Conservation (phyloP, 441 rosid genomes). For the Populus hybrid region DNA sequence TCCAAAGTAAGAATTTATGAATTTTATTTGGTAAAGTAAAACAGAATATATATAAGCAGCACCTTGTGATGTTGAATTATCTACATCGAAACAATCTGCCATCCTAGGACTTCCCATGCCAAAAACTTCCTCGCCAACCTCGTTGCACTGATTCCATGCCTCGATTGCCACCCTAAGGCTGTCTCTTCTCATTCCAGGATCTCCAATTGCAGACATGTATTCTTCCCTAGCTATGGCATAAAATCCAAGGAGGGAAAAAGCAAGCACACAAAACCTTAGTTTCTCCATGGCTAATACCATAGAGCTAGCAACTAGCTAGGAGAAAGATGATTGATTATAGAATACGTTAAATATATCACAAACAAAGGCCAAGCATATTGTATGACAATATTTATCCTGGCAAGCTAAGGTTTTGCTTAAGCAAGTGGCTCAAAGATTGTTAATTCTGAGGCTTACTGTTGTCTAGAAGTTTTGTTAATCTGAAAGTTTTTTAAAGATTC, state of each 20-base stretch:
- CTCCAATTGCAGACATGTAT: conserved; percentile 40
- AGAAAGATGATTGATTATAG: neutral
- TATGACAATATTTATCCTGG: too few relatives aligned
- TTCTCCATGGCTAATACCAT: neutral
- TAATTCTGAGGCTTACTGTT: neutral
- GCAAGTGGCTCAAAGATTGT: neutral
- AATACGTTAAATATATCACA: neutral
- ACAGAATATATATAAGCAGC: too few relatives aligned
- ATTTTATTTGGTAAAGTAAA: too few relatives aligned
- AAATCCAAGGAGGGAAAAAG: neutral
- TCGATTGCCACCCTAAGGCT: conserved; percentile 43
- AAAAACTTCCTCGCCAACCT: conserved; percentile 43
- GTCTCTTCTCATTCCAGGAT: conserved; percentile 51
- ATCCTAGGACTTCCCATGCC: conserved; percentile 47
- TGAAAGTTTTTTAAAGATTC: neutral
- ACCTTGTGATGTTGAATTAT: conserved; percentile 19
- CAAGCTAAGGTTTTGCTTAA: neutral
- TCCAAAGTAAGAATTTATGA: too few relatives aligned
- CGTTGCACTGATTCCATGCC: conserved; percentile 58
- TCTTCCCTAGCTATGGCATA: neutral
- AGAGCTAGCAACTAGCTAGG: too few relatives aligned
- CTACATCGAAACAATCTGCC: conserved; percentile 51
- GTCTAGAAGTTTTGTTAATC: neutral
- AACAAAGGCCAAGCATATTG: too few relatives aligned
- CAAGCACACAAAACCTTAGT: neutral